Conservation (phyloP, 768 basidiomycete genomes). For the Vishniacozyma victoriae region DNA sequence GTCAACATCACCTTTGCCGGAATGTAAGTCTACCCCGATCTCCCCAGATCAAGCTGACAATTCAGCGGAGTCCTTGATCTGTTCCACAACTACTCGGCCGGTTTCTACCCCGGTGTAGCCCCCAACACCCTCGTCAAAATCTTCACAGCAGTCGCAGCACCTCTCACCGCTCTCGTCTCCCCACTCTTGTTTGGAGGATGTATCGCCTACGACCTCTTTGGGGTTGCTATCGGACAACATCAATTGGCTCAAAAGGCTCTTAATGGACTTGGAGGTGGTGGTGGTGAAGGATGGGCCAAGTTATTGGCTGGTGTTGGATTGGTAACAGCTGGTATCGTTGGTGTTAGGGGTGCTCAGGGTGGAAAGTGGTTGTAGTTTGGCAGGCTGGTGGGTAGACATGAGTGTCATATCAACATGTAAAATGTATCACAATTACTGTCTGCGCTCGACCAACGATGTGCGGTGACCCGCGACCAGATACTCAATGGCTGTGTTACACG, state of each 20-base stretch:
- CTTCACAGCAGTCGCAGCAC: slow-evolving; percentile 23
- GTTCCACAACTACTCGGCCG: slow-evolving; percentile 40
- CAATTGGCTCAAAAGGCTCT: slow-evolving; percentile 27
- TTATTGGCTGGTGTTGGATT: slow-evolving; percentile 24
- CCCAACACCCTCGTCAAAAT: slow-evolving; percentile 30
- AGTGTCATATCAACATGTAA: too few relatives aligned
- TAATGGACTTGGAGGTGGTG: slow-evolving; percentile 18
- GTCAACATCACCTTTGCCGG: slow-evolving; percentile 42
- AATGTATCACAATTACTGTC: too few relatives aligned
- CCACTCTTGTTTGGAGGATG: slow-evolving; percentile 31
- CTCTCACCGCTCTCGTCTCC: slow-evolving; percentile 26
- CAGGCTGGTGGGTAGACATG: too few relatives aligned
- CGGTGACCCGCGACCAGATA: too few relatives aligned
- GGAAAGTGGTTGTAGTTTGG: slow-evolving; percentile 30
- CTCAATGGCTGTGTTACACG: too few relatives aligned
- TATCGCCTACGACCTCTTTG: slow-evolving; percentile 34
- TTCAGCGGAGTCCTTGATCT: slow-evolving; percentile 29
- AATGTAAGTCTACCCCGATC: slow-evolving; percentile 25
- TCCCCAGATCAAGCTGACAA: neutral
- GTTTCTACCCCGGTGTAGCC: slow-evolving; percentile 29
- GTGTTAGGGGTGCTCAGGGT: slow-evolving; percentile 19
- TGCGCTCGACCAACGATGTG: too few relatives aligned
- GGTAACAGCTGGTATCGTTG: slow-evolving; percentile 30
- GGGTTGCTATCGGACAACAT: slow-evolving; percentile 37
- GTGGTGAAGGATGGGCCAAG: slow-evolving; percentile 36